phyloP scores from a whole-genome alignment of 257 asterid species.

The Lithospermum erythrorhizon region DNA sequence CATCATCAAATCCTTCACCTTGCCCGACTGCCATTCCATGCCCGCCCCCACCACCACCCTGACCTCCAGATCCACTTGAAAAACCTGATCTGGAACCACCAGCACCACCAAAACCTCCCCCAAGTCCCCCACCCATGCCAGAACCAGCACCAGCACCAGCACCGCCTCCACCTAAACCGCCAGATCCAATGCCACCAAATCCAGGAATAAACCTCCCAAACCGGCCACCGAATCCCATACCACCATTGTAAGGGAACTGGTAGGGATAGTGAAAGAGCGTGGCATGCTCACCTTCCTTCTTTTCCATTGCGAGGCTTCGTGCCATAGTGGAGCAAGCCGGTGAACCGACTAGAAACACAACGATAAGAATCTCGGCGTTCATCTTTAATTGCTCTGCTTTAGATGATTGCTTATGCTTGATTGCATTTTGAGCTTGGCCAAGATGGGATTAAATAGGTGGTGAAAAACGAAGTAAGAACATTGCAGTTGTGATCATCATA shows the following conservation, averaged over 20 bases:
- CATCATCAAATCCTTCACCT: not conserved
- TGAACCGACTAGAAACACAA: not conserved
- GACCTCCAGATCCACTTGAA: not conserved
- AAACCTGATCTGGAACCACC: not conserved
- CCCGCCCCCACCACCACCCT: not conserved
- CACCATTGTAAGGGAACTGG: not conserved
- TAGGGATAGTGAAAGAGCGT: not conserved
- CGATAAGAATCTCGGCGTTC: not conserved
- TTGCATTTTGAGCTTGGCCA: not conserved
- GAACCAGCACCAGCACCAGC: not conserved
- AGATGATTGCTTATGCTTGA: not conserved
- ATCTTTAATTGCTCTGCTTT: no score
- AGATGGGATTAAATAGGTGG: not conserved
- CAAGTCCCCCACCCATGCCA: not conserved
- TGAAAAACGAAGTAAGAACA: not conserved
- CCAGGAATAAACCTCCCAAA: not conserved
- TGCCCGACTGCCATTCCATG: not conserved
- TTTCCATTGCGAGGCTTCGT: not conserved
- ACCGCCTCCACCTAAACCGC: not conserved
- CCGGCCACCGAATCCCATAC: not conserved
- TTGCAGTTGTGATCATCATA: not conserved
- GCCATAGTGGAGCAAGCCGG: not conserved
- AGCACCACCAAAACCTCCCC: not conserved
- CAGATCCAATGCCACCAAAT: not conserved
- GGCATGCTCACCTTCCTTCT: not conserved